Evolutionary conservation across 352 stramenopile genomes (phyloP).

Genomic region (Paralagenidium karlingii): DNA sequence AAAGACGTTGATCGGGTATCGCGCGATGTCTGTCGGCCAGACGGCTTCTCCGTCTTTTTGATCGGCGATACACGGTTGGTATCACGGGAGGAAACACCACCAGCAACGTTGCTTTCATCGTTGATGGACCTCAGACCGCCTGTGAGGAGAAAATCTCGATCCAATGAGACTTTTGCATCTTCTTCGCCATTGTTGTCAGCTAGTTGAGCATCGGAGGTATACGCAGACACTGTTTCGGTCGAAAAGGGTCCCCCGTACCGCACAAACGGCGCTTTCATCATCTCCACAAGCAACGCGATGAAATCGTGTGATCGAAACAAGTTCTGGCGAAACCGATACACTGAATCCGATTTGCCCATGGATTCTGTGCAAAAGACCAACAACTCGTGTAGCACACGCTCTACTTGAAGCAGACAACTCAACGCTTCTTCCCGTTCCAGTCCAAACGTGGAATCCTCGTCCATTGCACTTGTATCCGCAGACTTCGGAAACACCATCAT

Average conservation of each 20-base stretch:
- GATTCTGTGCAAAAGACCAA: constrained; percentile 26
- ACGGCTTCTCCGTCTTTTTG: too few relatives aligned
- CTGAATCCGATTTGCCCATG: constrained; percentile 9
- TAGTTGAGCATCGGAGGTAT: constrained; percentile 32
- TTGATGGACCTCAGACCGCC: too few relatives aligned
- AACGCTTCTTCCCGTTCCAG: constrained; percentile 25
- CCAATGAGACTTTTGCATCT: constrained; percentile 2
- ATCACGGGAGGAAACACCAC: too few relatives aligned
- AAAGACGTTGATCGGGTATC: too few relatives aligned
- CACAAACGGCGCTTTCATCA: constrained; percentile 52
- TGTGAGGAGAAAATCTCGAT: too few relatives aligned
- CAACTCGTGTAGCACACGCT: constrained; percentile 30
- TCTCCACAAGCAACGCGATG: constrained; percentile 44
- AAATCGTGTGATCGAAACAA: constrained; percentile 46
- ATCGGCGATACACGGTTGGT: too few relatives aligned
- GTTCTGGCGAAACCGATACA: constrained; percentile 23
- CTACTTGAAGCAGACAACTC: constrained; percentile 16
- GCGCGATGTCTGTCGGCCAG: too few relatives aligned
- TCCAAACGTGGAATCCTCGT: too few relatives aligned
- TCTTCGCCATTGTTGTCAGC: constrained; percentile 1
- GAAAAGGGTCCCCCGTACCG: constrained; percentile 44
- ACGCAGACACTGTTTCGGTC: constrained; percentile 33
- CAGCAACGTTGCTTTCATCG: too few relatives aligned
- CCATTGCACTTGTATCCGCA: too few relatives aligned
- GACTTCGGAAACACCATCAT: constrained; percentile 18